Percentiles rank a stretch among this genome's conserved stretches.
phyloP scores from a whole-genome alignment of 78 protist species.

The Protostelium mycophagum region DNA sequence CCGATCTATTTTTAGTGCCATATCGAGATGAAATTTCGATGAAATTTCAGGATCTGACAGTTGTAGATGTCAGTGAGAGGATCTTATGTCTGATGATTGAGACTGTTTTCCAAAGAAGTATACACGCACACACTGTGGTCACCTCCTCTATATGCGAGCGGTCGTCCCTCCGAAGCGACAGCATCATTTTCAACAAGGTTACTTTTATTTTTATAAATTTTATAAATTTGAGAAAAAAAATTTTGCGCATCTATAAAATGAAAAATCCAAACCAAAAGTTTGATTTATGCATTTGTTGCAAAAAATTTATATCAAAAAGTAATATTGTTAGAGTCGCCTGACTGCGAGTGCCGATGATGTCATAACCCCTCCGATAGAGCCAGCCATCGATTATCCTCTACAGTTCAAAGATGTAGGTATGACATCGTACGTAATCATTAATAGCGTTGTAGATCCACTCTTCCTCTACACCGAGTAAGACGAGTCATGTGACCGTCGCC shows the following conservation, averaged over 20 bases:
- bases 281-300: too few species aligned
- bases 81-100: background rate
- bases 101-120: background rate
- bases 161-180: background rate
- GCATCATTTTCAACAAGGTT: too few species aligned
- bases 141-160: background rate
- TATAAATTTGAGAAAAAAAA: too few species aligned
- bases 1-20: too few species aligned
- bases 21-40: too few species aligned
- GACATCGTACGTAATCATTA: too few species aligned
- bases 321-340: background rate
- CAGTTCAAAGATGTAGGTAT: background rate
- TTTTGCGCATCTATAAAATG: too few species aligned
- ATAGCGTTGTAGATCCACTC: background rate
- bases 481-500: background rate
- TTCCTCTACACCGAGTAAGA: background rate
- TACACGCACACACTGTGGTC: background rate
- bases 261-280: too few species aligned
- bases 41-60: too few species aligned
- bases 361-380: background rate
- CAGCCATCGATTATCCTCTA: background rate
- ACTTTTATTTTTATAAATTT: too few species aligned
- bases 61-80: too few species aligned
- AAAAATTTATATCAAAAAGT: background rate
- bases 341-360: background rate